These are phyloP conservation scores for Volvariella volvacea DNA, from an alignment of 1,284 basidiomycete species.

Conservation along the genomic window DNA sequence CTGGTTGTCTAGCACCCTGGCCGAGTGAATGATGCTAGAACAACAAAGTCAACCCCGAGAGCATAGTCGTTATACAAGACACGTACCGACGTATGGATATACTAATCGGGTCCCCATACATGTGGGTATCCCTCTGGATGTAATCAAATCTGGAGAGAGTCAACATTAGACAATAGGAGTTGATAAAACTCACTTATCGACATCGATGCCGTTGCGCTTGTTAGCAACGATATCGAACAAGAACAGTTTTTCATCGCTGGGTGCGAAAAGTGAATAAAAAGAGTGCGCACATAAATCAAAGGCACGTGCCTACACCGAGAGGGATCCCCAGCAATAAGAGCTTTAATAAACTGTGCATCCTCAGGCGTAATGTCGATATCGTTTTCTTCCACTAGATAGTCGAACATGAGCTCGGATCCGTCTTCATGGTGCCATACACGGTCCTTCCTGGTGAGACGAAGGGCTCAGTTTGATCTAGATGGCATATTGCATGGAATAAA, in stretches of 20 bases:
- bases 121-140: conserved; percentile 64
- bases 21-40: conserved; percentile 59
- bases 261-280: conserved; percentile 9
- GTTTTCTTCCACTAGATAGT: conserved; percentile 49
- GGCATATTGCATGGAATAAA: conserved; percentile 11
- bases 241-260: conserved; percentile 39
- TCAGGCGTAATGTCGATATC: conserved; percentile 33
- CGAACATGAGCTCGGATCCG: conserved; percentile 70
- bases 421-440: conserved; percentile 61
- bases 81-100: conserved; percentile 45
- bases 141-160: conserved; percentile 59
- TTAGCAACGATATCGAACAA: conserved; percentile 75
- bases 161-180: conserved; percentile 3
- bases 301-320: conserved; percentile 37
- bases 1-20: conserved; percentile 62
- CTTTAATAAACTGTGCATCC: conserved; percentile 57
- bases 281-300: neutral
- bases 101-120: conserved; percentile 58
- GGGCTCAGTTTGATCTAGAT: conserved; percentile 3
- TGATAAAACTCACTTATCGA: conserved; percentile 58
- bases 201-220: conserved; percentile 70
- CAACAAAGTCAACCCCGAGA: neutral
- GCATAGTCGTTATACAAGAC: neutral
- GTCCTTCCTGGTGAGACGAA: conserved; percentile 16
- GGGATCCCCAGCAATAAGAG: conserved; percentile 56